Evolutionary conservation across 108 stramenopile species (phyloP).

Genomic region (Cyclotella kingstonii): DNA sequence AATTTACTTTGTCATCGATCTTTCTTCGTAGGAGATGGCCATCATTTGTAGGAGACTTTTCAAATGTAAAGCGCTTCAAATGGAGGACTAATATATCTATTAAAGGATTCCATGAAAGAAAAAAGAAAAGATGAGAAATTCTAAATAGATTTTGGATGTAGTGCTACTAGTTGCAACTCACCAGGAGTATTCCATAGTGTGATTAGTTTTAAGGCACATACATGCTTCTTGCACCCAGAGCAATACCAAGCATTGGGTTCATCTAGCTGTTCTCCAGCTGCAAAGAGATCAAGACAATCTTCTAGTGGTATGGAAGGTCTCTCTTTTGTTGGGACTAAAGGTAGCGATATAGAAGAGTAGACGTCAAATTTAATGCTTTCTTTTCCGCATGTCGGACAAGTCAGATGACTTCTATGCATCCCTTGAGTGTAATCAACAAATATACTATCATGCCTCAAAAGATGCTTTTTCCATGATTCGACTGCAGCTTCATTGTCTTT

Average conservation of each 20-base stretch:
- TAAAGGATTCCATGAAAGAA: not conserved
- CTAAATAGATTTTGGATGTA: not conserved
- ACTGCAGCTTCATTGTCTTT: constrained; percentile 76
- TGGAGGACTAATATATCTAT: constrained; percentile 67
- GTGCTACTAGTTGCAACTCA: not conserved
- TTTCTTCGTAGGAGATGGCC: constrained; percentile 60
- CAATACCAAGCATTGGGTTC: constrained; percentile 87
- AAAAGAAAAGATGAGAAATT: not conserved
- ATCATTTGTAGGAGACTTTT: constrained; percentile 57
- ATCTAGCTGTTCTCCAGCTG: constrained; percentile 80
- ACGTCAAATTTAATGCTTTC: constrained; percentile 91
- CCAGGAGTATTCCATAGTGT: constrained; percentile 79
- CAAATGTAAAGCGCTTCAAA: constrained; percentile 80
- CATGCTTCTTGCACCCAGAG: constrained; percentile 73
- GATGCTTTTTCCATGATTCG: constrained; percentile 83
- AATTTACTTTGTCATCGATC: constrained; percentile 69
- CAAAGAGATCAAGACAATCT: constrained; percentile 79
- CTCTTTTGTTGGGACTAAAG: constrained; percentile 58
- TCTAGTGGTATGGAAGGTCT: constrained; percentile 50
- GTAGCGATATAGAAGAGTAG: constrained; percentile 79
- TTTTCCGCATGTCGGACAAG: constrained; percentile 80
- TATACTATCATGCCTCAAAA: constrained; percentile 83
- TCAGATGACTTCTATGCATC: constrained; percentile 85
- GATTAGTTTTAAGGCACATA: constrained; percentile 81
- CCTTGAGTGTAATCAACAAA: constrained; percentile 87